A percentile compares a stretch with the other conserved stretches of the same genome.
phyloP scores from a whole-genome alignment of 1,139 yeast species.

The Debaryomyces psychrophilus region DNA sequence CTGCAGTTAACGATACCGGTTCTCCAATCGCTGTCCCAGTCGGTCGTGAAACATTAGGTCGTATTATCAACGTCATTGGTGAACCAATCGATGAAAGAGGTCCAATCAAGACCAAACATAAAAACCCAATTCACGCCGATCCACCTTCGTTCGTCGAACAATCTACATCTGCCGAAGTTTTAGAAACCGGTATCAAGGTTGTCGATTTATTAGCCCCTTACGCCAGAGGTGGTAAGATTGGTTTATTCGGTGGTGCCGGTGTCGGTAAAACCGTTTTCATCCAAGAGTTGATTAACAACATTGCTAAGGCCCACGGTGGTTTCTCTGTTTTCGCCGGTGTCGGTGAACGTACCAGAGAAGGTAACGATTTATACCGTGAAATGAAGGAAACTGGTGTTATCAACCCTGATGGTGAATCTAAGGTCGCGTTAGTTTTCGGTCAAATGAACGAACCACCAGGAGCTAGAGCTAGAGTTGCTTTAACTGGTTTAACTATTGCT shows the following conservation, averaged over 20 bases:
- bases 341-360: constrained; percentile 99
- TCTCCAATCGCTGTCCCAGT: constrained; percentile 98
- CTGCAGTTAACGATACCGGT: constrained; percentile 89
- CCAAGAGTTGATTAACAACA: constrained; percentile 99
- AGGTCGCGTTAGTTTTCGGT: constrained; percentile 99
- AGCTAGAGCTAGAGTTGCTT: constrained; percentile 99
- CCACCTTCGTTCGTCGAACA: constrained; percentile 96
- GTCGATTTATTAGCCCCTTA: constrained; percentile 99
- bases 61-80: constrained; percentile 98
- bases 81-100: constrained; percentile 99
- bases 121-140: constrained; percentile 97
- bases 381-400: constrained; percentile 99
- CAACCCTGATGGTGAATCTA: constrained; percentile 98
- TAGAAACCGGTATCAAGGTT: constrained; percentile 99
- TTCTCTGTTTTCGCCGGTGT: constrained; percentile 99
- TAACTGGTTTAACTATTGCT: constrained; percentile 99
- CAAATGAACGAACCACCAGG: constrained; percentile 99
- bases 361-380: constrained; percentile 99
- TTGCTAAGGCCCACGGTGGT: constrained; percentile 99
- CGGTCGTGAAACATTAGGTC: constrained; percentile 98
- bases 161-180: constrained; percentile 96
- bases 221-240: constrained; percentile 99
- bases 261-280: constrained; percentile 99
- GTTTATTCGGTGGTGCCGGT: constrained; percentile 99
- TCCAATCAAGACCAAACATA: constrained; percentile 88